These are phyloP conservation scores for Debaryomycetaceae sp. DNA, from an alignment of 1,139 yeast genomes.

Conservation along the genomic window DNA sequence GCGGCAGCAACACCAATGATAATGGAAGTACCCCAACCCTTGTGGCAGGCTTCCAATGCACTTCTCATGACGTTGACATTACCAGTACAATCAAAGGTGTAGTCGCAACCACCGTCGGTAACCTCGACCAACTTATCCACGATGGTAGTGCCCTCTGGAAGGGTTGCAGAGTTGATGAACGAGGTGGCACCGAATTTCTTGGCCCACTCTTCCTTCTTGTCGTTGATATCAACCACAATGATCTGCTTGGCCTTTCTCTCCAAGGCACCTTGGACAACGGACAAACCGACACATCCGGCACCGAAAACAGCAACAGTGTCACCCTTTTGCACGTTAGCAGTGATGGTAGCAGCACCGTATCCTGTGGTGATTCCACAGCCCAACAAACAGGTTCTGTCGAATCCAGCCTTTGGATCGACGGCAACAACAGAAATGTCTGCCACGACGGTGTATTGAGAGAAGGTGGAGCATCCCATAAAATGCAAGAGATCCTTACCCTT, in stretches of 20 bases:
- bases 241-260: constrained; percentile 78
- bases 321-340: constrained; percentile 89
- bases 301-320: constrained; percentile 96
- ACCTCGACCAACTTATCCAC: constrained; percentile 81
- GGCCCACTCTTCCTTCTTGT: constrained; percentile 82
- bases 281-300: constrained; percentile 94
- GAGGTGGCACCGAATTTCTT: constrained; percentile 91
- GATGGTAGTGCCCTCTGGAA: constrained; percentile 70
- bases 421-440: constrained; percentile 98
- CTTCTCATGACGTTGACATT: constrained; percentile 91
- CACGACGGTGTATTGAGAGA: constrained; percentile 94
- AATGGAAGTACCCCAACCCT: constrained; percentile 97
- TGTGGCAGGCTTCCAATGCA: constrained; percentile 95
- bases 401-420: constrained; percentile 76
- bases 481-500: constrained; percentile 83
- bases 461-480: constrained; percentile 97
- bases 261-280: constrained; percentile 92
- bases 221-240: constrained; percentile 85
- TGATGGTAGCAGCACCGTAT: constrained; percentile 93
- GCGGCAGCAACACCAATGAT: constrained; percentile 98
- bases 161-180: constrained; percentile 77
- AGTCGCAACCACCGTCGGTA: constrained; percentile 97
- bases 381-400: constrained; percentile 83
- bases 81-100: constrained; percentile 97
- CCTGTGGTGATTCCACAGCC: constrained; percentile 99